Conservation (phyloP, 1,139 yeast genomes). For the Suzukiozyma palmioleophila region DNA sequence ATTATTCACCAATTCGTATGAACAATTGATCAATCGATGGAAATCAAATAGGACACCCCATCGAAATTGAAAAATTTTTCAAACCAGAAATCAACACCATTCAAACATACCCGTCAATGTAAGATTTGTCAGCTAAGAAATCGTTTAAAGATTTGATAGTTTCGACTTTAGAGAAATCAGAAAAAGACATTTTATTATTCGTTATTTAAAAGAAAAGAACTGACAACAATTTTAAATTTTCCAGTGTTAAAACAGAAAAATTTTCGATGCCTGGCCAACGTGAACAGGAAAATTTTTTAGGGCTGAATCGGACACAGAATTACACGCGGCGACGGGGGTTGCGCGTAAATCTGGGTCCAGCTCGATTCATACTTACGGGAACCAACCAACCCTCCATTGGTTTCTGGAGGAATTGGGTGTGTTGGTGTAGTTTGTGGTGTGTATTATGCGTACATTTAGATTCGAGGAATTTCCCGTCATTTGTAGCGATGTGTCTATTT, state of each 20-base stretch:
- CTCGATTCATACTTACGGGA: too few species aligned
- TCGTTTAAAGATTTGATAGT: slow-evolving; percentile 82
- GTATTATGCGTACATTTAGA: too few species aligned
- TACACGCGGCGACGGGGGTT: not conserved
- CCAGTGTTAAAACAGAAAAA: not conserved
- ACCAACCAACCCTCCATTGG: too few species aligned
- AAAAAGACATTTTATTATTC: slow-evolving; percentile 53
- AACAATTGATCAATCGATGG: slow-evolving; percentile 7
- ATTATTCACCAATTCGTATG: slow-evolving; percentile 1
- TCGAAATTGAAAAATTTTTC: not conserved
- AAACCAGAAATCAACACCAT: slow-evolving; percentile 2
- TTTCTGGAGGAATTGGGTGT: too few species aligned
- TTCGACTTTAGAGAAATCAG: slow-evolving; percentile 77
- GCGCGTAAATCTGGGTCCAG: not conserved
- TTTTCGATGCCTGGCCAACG: slow-evolving; percentile 4
- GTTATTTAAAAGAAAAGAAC: slow-evolving; percentile 1
- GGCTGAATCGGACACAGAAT: slow-evolving; percentile 1
- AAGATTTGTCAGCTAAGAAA: slow-evolving; percentile 86
- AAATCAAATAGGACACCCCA: not conserved
- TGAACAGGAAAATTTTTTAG: slow-evolving; percentile 3
- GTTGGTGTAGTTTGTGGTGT: too few species aligned
- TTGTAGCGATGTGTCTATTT: too few species aligned
- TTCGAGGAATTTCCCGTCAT: too few species aligned
- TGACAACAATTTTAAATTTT: not conserved
- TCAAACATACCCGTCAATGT: slow-evolving; percentile 83